These are phyloP conservation scores for Fraxinus dipetala DNA, from an alignment of 305 asterid genomes.

Conservation along the genomic window DNA sequence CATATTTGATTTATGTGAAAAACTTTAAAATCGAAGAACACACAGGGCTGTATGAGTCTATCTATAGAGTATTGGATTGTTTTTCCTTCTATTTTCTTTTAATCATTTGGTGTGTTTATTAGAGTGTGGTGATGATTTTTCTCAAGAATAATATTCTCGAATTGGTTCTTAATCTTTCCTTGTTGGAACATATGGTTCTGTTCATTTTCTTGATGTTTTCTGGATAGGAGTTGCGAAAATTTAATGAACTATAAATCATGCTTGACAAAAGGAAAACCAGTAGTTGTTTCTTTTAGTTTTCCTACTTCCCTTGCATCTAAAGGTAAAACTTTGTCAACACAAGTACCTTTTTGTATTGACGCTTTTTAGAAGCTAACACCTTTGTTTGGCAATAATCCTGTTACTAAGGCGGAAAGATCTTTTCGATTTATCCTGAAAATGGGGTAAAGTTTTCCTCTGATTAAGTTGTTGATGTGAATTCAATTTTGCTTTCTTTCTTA, in stretches of 20 bases:
- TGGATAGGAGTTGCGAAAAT: background rate
- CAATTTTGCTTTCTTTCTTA: background rate
- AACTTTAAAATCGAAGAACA: background rate
- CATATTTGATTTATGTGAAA: background rate
- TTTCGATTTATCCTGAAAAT: background rate
- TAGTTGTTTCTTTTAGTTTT: background rate
- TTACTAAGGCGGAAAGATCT: background rate
- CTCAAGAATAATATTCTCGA: background rate
- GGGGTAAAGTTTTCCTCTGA: background rate
- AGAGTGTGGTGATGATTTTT: background rate
- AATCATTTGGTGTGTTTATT: background rate
- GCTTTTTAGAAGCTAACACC: background rate
- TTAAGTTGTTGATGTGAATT: background rate
- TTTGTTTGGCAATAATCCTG: background rate
- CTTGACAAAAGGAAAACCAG: background rate
- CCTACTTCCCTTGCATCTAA: background rate
- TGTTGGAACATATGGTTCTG: background rate
- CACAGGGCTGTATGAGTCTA: background rate
- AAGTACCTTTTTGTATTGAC: background rate
- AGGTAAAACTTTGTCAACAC: background rate
- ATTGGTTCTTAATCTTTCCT: background rate
- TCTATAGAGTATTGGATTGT: background rate
- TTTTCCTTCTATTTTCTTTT: background rate
- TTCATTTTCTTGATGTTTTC: background rate
- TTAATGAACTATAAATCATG: background rate